Conservation (phyloP, 345 rosid genomes). For the Raphanus sativus region DNA sequence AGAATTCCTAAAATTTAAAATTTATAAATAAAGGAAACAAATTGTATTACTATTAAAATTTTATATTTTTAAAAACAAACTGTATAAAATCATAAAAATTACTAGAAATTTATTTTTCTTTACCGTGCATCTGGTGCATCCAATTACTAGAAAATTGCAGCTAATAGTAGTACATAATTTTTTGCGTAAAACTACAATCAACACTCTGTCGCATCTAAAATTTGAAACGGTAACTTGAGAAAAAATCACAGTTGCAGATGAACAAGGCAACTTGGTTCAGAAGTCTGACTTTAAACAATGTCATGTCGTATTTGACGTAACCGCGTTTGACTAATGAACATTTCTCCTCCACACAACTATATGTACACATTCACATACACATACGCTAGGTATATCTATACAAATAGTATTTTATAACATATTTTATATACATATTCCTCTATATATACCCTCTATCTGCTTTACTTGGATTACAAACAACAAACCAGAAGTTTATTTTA, state of each 20-base stretch:
- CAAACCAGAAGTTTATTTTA: not conserved
- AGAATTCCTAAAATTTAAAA: too few species aligned
- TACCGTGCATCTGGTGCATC: too few species aligned
- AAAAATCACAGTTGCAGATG: not conserved
- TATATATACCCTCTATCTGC: conserved; percentile 10
- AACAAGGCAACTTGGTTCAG: not conserved
- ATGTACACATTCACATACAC: not conserved
- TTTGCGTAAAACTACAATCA: not conserved
- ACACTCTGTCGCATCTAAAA: not conserved
- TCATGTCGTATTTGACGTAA: not conserved
- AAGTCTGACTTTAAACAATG: not conserved
- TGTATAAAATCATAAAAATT: too few species aligned
- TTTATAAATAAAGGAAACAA: too few species aligned
- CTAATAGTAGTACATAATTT: not conserved
- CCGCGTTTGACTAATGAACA: not conserved
- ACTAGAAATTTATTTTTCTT: too few species aligned
- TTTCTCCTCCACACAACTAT: not conserved
- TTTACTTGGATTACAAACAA: conserved; percentile 19
- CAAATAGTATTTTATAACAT: not conserved
- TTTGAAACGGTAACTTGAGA: not conserved
- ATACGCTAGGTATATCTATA: not conserved
- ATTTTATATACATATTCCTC: conserved; percentile 14
- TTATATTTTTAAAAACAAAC: too few species aligned
- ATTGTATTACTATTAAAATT: too few species aligned
- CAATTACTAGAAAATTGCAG: not conserved